A percentile compares a stretch with the other conserved stretches of the same genome.
Evolutionary conservation across 352 stramenopile species (phyloP).

Genomic region (Chrysophaeum taylorii): DNA sequence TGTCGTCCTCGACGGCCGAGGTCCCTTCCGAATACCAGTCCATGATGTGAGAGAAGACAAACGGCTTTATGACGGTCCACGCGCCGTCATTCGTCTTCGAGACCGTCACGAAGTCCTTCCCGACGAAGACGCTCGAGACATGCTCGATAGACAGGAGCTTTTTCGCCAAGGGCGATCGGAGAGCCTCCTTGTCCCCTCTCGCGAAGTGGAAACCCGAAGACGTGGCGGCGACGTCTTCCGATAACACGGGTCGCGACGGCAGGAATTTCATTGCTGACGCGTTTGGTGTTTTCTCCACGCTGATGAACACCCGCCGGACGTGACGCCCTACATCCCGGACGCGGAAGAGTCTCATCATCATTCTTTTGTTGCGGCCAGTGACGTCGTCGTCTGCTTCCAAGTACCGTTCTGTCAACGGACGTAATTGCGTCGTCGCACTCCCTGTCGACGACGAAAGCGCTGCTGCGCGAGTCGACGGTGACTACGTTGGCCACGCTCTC

Average conservation of each 20-base stretch:
- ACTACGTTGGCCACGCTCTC: no score
- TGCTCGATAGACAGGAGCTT: constrained; percentile 90
- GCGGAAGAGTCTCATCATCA: no score
- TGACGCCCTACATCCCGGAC: no score
- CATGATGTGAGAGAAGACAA: constrained; percentile 95
- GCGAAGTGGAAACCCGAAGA: constrained; percentile 17
- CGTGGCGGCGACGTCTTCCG: constrained; percentile 43
- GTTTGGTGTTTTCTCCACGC: constrained; percentile 95
- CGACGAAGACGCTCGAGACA: constrained; percentile 90
- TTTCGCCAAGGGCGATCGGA: constrained; percentile 82
- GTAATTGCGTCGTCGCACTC: no score
- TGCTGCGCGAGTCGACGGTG: no score
- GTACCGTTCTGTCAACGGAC: no score
- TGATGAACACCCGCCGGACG: constrained; percentile 78
- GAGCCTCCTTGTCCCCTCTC: constrained; percentile 61
- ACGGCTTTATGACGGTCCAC: constrained; percentile 70
- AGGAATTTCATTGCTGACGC: constrained; percentile 96
- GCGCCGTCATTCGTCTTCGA: constrained; percentile 85
- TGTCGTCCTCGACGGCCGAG: constrained; percentile 73
- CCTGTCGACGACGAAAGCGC: no score
- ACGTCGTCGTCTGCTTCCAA: no score
- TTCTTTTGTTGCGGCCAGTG: no score
- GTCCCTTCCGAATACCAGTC: constrained; percentile 79
- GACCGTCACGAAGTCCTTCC: constrained; percentile 93
- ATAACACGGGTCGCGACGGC: constrained; percentile 71